Base-by-base conservation (phyloP, 108 stramenopile genomes). In the Thalassiosira profunda region DNA sequence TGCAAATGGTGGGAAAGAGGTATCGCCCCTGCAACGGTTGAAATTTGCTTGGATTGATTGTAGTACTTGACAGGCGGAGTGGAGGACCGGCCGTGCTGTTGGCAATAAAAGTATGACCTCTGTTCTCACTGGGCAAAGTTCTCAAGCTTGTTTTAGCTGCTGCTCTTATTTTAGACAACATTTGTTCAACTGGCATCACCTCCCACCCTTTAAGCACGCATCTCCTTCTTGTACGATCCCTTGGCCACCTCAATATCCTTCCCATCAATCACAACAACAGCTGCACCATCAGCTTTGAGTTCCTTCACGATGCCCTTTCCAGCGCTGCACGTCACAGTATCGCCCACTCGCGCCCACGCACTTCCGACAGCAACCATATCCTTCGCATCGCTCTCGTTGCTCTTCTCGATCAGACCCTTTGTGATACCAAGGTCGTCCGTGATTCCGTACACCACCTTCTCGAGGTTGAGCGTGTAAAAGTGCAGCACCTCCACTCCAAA, bases 381-480 rank as follows among this genome's bases (percentile, higher is more conserved):
- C 24, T 72, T 80, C 0, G 85, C 96, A 70, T 96, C 95, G 14
- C 67, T 69, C 42, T 96, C 95, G 43, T 92, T 72, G 38, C 69
- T 79, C 21, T 77, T 51, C 42, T 88, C 86, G 36, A 76, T 51
- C 31, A 87, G 58, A 17, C 81, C 81, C 1, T 65, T 67, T 15
- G 67, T 70, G 40, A 84, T 72, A 0, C 66, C 78, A 44, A 99
- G 81, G 10, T 79, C 84, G 44, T 96, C 90, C 10, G 94, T 68
- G 55, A 97, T 93, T n/a, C 93, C 96, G 62, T 92, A 93, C 0
- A 96, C 96, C 15, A 95, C 95, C 77, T 96, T 94, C 79, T 97
- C 96, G 55, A 96, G 80, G 77, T 99, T 99, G 31, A 99, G 81
- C n/a, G 97, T 97, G 84, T 99, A 99, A 66, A 99, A 98, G 65